These are phyloP conservation scores for Phytophthora megakarya DNA, from an alignment of 352 stramenopile species.

Conservation along the genomic window DNA sequence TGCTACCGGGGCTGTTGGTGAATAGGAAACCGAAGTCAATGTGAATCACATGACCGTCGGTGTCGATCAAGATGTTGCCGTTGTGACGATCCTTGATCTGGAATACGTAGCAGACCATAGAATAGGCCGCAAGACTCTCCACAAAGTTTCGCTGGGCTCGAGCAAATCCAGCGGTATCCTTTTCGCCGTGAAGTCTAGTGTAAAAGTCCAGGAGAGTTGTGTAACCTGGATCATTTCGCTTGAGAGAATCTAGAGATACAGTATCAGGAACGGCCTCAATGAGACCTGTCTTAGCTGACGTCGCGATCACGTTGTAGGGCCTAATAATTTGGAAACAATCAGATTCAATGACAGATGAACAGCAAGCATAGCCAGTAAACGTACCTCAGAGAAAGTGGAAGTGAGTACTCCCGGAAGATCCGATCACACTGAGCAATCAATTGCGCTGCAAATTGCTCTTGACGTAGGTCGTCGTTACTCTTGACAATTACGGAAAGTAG, in stretches of 20 bases:
- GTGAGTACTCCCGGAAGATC: constrained; percentile 94
- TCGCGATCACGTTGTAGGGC: constrained; percentile 97
- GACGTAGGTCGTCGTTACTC: constrained; percentile 97
- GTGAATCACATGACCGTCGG: constrained; percentile 96
- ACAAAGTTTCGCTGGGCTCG: constrained; percentile 90
- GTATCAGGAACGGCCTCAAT: constrained; percentile 97
- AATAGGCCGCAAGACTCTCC: constrained; percentile 96
- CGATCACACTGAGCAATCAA: constrained; percentile 96
- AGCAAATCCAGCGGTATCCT: constrained; percentile 74
- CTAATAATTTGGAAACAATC: constrained; percentile 32
- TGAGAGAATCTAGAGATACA: constrained; percentile 97
- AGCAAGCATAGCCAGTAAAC: background rate
- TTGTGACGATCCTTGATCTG: constrained; percentile 99
- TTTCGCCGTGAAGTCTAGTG: constrained; percentile 88
- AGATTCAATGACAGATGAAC: constrained; percentile 42
- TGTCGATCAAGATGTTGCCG: constrained; percentile 99
- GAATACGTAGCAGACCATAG: constrained; percentile 97
- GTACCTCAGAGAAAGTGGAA: constrained; percentile 92
- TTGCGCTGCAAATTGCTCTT: constrained; percentile 98
- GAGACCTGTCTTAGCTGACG: constrained; percentile 92
- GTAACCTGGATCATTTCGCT: constrained; percentile 87
- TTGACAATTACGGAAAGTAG: constrained; percentile 95
- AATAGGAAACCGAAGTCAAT: constrained; percentile 99
- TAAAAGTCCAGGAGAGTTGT: constrained; percentile 94
- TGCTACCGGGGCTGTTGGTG: constrained; percentile 94